Evolutionary conservation across 2,329 filamentous ascomycete species (phyloP).

Genomic region (Sporothrix brasiliensis): DNA sequence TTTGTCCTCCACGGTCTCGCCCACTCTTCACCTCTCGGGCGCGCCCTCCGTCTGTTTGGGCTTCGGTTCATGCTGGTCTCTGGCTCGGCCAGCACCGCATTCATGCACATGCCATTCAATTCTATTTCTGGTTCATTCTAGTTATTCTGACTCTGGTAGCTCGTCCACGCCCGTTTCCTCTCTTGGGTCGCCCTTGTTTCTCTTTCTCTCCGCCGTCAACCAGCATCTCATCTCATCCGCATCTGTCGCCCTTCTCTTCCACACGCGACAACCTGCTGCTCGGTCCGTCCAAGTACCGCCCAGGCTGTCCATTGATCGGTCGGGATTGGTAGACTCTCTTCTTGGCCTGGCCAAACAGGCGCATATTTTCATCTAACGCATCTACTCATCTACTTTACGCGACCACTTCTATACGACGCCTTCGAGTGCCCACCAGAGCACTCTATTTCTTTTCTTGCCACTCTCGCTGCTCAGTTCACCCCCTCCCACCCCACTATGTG

Average conservation of each 20-base stretch:
- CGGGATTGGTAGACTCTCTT: constrained; percentile 10
- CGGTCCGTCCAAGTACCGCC: constrained; percentile 48
- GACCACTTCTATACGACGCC: background rate
- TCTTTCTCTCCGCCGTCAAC: background rate
- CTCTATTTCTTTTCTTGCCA: background rate
- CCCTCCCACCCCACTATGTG: constrained; percentile 23
- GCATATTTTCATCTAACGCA: background rate
- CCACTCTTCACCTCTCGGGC: constrained; percentile 42
- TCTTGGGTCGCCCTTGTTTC: constrained; percentile 38
- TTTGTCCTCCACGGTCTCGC: constrained; percentile 36
- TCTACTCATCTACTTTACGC: constrained; percentile 8
- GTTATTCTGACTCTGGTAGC: background rate
- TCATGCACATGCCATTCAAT: constrained; percentile 45
- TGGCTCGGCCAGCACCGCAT: constrained; percentile 39
- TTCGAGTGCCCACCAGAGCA: background rate
- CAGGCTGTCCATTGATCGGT: constrained; percentile 25
- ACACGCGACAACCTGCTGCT: constrained; percentile 41
- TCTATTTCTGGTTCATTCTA: constrained; percentile 14
- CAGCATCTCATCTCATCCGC: background rate
- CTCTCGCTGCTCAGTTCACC: background rate
- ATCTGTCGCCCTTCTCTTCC: background rate
- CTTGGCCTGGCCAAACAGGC: constrained; percentile 7
- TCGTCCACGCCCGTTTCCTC: constrained; percentile 38
- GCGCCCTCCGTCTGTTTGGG: constrained; percentile 47
- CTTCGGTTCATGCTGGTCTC: constrained; percentile 44